Percentiles rank a stretch among this genome's conserved stretches.
Evolutionary conservation across 306 rosid genomes (phyloP).

Genomic region (Prosopis cineraria): DNA sequence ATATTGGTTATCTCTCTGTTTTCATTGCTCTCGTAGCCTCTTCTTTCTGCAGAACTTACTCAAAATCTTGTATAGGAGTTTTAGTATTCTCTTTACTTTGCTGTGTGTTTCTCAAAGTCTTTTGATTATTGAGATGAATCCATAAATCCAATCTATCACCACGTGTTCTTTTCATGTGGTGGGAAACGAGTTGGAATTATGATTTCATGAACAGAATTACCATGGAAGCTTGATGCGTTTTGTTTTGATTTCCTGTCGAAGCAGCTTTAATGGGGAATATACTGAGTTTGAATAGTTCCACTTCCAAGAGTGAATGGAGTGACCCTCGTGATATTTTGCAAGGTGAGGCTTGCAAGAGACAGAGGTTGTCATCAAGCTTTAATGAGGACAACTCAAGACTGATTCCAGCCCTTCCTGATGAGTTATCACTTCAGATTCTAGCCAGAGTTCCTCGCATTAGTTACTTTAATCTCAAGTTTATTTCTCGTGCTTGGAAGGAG

Average conservation of each 20-base stretch:
- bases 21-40: neutral
- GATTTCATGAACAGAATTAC: constrained; percentile 21
- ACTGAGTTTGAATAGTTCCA: constrained; percentile 33
- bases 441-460: constrained; percentile 44
- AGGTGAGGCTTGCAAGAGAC: constrained; percentile 43
- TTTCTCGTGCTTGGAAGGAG: constrained; percentile 44
- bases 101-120: neutral
- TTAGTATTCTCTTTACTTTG: constrained; percentile 2
- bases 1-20: neutral
- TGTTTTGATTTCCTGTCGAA: constrained; percentile 13
- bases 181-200: constrained; percentile 2
- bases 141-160: neutral
- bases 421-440: constrained; percentile 44
- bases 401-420: constrained; percentile 47
- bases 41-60: neutral
- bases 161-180: constrained; percentile 15
- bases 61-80: neutral
- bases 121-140: neutral
- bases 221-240: constrained; percentile 15
- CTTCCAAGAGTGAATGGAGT: constrained; percentile 24
- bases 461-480: constrained; percentile 40
- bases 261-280: constrained; percentile 37
- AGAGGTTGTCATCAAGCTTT: constrained; percentile 31
- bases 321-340: constrained; percentile 27
- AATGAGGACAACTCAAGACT: constrained; percentile 36